Conservation (phyloP, 768 basidiomycete genomes). For the Boletus sp. region DNA sequence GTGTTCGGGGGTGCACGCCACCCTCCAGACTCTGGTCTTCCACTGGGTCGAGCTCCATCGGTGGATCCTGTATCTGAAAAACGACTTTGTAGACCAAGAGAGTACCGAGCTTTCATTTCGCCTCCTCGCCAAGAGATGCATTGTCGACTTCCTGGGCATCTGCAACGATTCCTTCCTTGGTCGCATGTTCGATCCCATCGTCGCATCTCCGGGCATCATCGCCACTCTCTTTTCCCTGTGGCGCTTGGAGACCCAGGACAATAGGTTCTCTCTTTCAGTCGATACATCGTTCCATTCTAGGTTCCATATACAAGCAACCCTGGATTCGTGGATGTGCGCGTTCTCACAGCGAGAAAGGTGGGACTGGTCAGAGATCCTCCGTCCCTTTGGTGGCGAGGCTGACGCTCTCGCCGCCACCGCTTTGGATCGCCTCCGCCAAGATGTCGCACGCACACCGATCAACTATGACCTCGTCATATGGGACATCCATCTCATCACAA, state of each 20-base stretch:
- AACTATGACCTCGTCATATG: conserved; percentile 28
- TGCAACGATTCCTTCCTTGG: conserved; percentile 12
- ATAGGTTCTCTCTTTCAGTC: conserved; percentile 12
- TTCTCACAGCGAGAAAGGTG: conserved; percentile 24
- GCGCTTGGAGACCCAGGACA: conserved; percentile 22
- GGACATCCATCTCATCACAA: conserved; percentile 29
- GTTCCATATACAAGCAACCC: conserved; percentile 9
- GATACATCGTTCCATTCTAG: conserved; percentile 2
- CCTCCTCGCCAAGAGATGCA: conserved; percentile 14
- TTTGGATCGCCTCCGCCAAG: conserved; percentile 24
- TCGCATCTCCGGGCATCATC: conserved; percentile 16
- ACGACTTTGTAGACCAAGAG: conserved; percentile 21
- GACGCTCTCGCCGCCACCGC: conserved; percentile 21
- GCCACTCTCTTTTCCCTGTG: conserved; percentile 26
- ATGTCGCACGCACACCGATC: conserved; percentile 16
- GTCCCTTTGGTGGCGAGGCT: conserved; percentile 19
- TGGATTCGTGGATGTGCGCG: conserved; percentile 29
- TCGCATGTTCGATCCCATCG: conserved; percentile 17
- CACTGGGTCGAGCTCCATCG: conserved; percentile 19
- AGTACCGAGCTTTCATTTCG: conserved; percentile 19
- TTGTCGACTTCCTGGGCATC: conserved; percentile 22
- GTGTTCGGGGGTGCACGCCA: not conserved
- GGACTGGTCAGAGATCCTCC: conserved; percentile 27
- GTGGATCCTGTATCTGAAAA: conserved; percentile 28
- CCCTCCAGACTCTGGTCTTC: conserved; percentile 3